phyloP scores from a whole-genome alignment of 1,284 basidiomycete genomes.

The Leucoagaricus sp. region DNA sequence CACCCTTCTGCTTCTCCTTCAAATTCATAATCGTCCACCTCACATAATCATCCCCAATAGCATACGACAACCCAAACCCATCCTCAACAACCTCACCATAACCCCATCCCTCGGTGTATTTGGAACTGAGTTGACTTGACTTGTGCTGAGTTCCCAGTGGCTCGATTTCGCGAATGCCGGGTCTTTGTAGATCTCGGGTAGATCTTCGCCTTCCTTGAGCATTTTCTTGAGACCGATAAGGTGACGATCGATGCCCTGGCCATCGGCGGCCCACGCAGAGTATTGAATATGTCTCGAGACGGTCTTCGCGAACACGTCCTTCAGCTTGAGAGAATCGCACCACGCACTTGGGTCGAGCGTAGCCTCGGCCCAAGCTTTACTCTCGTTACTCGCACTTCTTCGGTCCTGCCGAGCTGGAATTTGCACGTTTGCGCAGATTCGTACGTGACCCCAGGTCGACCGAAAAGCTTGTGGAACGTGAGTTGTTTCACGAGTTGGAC shows the following conservation, averaged over 20 bases:
- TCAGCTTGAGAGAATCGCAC: conserved; percentile 48
- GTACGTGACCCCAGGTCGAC: conserved; percentile 84
- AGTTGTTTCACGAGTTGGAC: conserved; percentile 95
- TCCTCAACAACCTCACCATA: conserved; percentile 95
- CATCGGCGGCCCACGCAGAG: conserved; percentile 89
- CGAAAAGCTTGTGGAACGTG: conserved; percentile 88
- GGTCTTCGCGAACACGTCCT: conserved; percentile 77
- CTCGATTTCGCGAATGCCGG: conserved; percentile 68
- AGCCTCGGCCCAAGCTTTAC: conserved; percentile 83
- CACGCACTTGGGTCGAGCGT: conserved; percentile 66
- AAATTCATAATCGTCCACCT: conserved; percentile 92
- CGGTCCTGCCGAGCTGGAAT: conserved; percentile 90
- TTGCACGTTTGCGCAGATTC: conserved; percentile 95
- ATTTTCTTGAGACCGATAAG: conserved; percentile 92
- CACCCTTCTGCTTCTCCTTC: conserved; percentile 68
- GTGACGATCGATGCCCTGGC: conserved; percentile 94
- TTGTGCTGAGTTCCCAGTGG: conserved; percentile 94
- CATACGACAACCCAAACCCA: conserved; percentile 93
- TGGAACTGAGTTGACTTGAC: conserved; percentile 83
- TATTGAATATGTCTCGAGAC: conserved; percentile 86
- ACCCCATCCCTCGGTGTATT: conserved; percentile 93
- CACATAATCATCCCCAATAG: conserved; percentile 86
- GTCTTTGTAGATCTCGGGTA: conserved; percentile 84
- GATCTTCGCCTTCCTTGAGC: conserved; percentile 71
- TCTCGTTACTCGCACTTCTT: conserved; percentile 85